Base-by-base conservation (phyloP, 129 eudicot genomes). In the Saposhnikovia divaricata region DNA sequence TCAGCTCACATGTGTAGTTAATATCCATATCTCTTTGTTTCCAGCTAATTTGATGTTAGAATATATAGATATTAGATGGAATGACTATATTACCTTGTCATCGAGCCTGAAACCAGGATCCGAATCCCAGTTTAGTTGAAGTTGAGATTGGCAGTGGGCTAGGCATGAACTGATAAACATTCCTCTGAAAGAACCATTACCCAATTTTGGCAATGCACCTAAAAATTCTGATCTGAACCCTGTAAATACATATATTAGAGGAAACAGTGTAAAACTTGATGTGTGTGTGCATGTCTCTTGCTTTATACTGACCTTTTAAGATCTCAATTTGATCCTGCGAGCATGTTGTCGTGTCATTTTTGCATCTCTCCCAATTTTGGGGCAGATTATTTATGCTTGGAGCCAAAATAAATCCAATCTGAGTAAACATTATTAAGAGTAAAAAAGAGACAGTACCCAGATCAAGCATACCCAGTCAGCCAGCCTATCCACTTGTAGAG, bases 331-430 rank as follows among this genome's bases (percentile, higher is more conserved):
- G 77, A 74, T 74, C 57, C 40, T 5, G 40, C 11, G 77, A 74
- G 59, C 77, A 74, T n/a, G 77, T 74, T 25, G 25, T 23, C 12
- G 78, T 74, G 78, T 74, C 78, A 74, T 74, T 74, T 74, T 74
- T 74, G 78, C 78, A 74, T 19, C 77, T 74, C 57, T 74, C 77
- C 77, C 77, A 74, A 6, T 42, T 25, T 45, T 74, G 38, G 46
- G 77, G 57, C 59, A 74, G 59, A 25, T 74, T 46, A 74, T 42
- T 10, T 45, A 74, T 23, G 57, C 77, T 46, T 46, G 77, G 77
- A 2, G 77, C 77, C 59, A 74, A 13, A 13, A 74, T 74, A 25
- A 11, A 74, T n/a, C 77, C 77, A 14, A 74, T 45, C 77, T 74
- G 57, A 13, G 28, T 39, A 14, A 74, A 74, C 21, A 44, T 0